Evolutionary conservation across 768 basidiomycete species (phyloP).

Genomic region (Exidia glandulosa): DNA sequence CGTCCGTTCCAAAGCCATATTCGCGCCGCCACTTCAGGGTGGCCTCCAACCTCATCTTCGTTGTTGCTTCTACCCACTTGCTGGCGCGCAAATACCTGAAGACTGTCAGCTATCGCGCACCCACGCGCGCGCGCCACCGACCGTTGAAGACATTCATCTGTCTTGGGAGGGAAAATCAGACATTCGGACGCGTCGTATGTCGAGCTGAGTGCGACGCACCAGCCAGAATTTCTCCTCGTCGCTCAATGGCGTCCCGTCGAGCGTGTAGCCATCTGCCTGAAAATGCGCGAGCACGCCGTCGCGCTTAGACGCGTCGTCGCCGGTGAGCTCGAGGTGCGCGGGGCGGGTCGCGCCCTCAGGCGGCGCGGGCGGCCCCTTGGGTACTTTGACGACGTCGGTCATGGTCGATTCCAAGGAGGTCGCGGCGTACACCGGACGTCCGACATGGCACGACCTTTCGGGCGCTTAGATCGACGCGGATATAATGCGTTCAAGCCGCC

Average conservation of each 20-base stretch:
- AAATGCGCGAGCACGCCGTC: not conserved
- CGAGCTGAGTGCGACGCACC: slow-evolving; percentile 15
- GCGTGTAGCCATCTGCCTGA: not conserved
- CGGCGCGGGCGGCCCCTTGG: not conserved
- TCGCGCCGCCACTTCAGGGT: slow-evolving; percentile 76
- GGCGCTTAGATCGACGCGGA: too few species aligned
- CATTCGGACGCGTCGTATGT: not conserved
- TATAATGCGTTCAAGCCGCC: too few species aligned
- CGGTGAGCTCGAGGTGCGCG: not conserved
- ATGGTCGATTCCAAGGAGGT: too few species aligned
- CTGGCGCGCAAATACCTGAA: slow-evolving; percentile 53
- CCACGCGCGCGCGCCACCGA: too few species aligned
- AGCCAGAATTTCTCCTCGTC: slow-evolving; percentile 75
- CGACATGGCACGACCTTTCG: too few species aligned
- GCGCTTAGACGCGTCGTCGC: not conserved
- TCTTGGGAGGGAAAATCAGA: not conserved
- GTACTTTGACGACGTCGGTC: not conserved
- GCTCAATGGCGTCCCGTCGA: slow-evolving; percentile 20
- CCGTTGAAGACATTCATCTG: not conserved
- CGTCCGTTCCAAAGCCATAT: slow-evolving; percentile 52
- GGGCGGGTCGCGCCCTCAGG: not conserved
- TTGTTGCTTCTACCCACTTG: slow-evolving; percentile 50
- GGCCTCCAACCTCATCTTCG: slow-evolving; percentile 55
- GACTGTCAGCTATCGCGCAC: too few species aligned
- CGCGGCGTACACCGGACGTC: too few species aligned